Percentiles rank a stretch among this genome's conserved stretches.
phyloP scores from a whole-genome alignment of 176 grass and related monocot genomes.

The Aegilops sharonensis region DNA sequence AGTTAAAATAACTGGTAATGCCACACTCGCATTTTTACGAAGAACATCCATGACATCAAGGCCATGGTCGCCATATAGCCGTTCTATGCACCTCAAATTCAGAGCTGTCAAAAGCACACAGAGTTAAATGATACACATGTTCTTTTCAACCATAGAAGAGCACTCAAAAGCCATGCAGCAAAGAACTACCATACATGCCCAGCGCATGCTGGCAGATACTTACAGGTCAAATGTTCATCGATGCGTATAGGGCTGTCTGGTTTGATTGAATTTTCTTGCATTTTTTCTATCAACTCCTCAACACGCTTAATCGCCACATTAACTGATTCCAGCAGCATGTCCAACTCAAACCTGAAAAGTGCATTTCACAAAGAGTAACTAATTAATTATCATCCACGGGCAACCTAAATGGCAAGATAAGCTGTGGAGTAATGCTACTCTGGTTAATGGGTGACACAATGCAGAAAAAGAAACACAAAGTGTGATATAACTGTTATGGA shows the following conservation, averaged over 20 bases:
- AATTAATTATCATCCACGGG: conserved; percentile 20
- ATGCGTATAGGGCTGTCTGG: conserved; percentile 59
- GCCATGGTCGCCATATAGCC: conserved; percentile 77
- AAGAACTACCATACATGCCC: neutral
- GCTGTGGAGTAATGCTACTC: neutral
- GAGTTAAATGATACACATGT: conserved; percentile 4
- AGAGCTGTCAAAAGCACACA: conserved; percentile 39
- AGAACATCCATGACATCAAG: conserved; percentile 79
- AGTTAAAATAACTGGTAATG: conserved; percentile 75
- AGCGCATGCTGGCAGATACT: conserved; percentile 14
- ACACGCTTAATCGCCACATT: conserved; percentile 60
- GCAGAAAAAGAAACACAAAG: conserved; percentile 17
- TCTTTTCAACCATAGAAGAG: neutral
- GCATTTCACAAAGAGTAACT: conserved; percentile 11
- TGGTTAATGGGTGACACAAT: conserved; percentile 7
- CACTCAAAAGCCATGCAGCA: neutral
- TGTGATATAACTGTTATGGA: neutral
- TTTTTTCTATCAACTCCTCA: conserved; percentile 69
- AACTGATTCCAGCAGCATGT: conserved; percentile 86
- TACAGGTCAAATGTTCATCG: conserved; percentile 65
- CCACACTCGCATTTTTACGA: conserved; percentile 60
- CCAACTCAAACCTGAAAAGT: conserved; percentile 70
- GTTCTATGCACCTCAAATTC: conserved; percentile 75
- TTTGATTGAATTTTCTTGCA: conserved; percentile 69
- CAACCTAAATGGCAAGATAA: conserved; percentile 12